Percentiles rank a stretch among this genome's conserved stretches.
These are phyloP conservation scores for Cajanus cajan DNA, from an alignment of 306 rosid species.

Conservation along the genomic window DNA sequence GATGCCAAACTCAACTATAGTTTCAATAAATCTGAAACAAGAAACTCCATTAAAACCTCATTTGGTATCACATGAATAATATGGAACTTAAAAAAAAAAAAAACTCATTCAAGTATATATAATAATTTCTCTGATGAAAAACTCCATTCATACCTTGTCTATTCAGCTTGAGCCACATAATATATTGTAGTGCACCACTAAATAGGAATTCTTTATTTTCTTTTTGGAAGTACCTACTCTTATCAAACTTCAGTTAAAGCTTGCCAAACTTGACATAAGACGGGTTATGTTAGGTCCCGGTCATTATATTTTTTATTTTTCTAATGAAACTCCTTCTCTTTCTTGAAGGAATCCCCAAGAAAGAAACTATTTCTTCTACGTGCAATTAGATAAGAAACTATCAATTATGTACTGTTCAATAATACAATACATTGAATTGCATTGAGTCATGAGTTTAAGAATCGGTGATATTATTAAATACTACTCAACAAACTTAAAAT, in stretches of 20 bases:
- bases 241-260: neutral
- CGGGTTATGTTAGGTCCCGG: neutral
- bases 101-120: neutral
- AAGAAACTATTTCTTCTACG: neutral
- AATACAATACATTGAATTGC: neutral
- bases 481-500: neutral
- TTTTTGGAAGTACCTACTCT: neutral
- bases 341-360: neutral
- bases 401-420: neutral
- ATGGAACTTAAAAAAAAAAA: neutral
- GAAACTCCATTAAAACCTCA: neutral
- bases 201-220: neutral
- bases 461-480: neutral
- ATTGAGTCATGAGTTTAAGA: neutral
- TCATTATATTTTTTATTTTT: neutral
- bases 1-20: neutral
- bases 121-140: neutral
- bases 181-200: neutral
- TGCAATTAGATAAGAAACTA: neutral
- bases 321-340: neutral
- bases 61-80: neutral
- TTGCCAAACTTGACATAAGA: neutral
- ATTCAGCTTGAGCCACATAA: neutral
- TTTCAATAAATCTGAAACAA: neutral
- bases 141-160: neutral